Evolutionary conservation across 177 flowering plant genomes (phyloP).

Genomic region (Vitis hybrid): DNA sequence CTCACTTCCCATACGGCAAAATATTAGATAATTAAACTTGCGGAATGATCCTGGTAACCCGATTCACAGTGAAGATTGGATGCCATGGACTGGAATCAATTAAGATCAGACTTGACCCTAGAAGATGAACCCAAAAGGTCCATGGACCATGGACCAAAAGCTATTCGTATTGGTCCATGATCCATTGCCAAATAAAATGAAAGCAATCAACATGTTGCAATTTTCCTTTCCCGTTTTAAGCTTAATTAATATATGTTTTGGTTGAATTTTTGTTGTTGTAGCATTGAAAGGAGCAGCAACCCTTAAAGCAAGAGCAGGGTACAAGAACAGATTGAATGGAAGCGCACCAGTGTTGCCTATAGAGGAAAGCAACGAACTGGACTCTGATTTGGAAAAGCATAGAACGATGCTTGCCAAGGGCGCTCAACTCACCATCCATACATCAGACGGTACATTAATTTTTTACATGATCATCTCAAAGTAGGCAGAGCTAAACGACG

Average conservation of each 20-base stretch:
- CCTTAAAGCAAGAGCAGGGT: conserved; percentile 66
- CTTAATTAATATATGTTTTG: neutral
- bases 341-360: conserved; percentile 53
- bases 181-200: no score
- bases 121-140: no score
- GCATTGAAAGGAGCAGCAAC: conserved; percentile 88
- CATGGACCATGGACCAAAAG: no score
- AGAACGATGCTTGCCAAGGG: conserved; percentile 66
- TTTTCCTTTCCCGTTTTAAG: neutral
- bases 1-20: no score
- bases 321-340: conserved; percentile 49
- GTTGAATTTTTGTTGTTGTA: conserved; percentile 15
- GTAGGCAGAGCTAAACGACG: no score
- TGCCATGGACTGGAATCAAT: no score
- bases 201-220: no score
- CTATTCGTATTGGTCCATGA: neutral
- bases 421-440: conserved; percentile 45
- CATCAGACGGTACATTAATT: conserved; percentile 54
- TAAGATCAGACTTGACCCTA: no score
- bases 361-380: conserved; percentile 45
- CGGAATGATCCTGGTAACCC: no score
- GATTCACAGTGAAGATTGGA: no score
- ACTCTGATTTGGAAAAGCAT: conserved; percentile 55
- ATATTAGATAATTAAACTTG: no score
- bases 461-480: no score